Evolutionary conservation across 2,329 filamentous ascomycete species (phyloP).

Genomic region (Venturia aucupariae): DNA sequence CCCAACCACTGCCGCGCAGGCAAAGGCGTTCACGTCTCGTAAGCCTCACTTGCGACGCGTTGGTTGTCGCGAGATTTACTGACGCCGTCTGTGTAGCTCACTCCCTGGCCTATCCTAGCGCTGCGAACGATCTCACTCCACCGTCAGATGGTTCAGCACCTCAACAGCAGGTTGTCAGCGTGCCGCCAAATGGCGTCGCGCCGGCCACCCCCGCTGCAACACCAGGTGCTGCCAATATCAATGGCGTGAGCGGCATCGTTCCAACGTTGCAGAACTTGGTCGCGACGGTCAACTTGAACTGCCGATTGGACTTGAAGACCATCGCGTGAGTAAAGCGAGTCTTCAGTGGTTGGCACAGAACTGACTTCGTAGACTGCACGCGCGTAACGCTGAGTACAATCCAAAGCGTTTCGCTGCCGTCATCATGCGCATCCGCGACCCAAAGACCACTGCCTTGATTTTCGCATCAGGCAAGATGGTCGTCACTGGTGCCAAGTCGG

Average conservation of each 20-base stretch:
- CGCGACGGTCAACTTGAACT: slow-evolving; percentile 96
- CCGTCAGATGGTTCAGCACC: slow-evolving; percentile 62
- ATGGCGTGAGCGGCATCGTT: slow-evolving; percentile 75
- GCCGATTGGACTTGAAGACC: slow-evolving; percentile 95
- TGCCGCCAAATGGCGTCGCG: slow-evolving; percentile 67
- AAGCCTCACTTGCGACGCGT: slow-evolving; percentile 8
- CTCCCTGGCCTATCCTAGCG: slow-evolving; percentile 85
- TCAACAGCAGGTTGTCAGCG: slow-evolving; percentile 31
- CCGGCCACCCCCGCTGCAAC: slow-evolving; percentile 87
- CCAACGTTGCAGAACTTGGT: slow-evolving; percentile 98
- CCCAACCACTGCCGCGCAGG: slow-evolving; percentile 82
- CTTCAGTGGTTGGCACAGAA: background rate
- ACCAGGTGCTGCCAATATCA: slow-evolving; percentile 60
- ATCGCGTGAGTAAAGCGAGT: slow-evolving; percentile 50
- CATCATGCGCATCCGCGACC: slow-evolving; percentile 99
- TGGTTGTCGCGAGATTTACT: slow-evolving; percentile 7
- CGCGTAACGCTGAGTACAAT: slow-evolving; percentile 97
- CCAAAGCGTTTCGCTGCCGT: slow-evolving; percentile 97
- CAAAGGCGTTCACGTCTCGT: slow-evolving; percentile 56
- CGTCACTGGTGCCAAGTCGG: slow-evolving; percentile 93
- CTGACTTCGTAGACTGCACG: slow-evolving; percentile 52
- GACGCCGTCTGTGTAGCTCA: slow-evolving; percentile 65
- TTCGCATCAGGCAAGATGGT: slow-evolving; percentile 99
- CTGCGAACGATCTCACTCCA: slow-evolving; percentile 63
- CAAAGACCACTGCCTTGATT: slow-evolving; percentile 96